Percentiles rank a stretch among this genome's conserved stretches.
phyloP scores from a whole-genome alignment of 2,329 filamentous ascomycete species.

The Fusarium zealandicum region DNA sequence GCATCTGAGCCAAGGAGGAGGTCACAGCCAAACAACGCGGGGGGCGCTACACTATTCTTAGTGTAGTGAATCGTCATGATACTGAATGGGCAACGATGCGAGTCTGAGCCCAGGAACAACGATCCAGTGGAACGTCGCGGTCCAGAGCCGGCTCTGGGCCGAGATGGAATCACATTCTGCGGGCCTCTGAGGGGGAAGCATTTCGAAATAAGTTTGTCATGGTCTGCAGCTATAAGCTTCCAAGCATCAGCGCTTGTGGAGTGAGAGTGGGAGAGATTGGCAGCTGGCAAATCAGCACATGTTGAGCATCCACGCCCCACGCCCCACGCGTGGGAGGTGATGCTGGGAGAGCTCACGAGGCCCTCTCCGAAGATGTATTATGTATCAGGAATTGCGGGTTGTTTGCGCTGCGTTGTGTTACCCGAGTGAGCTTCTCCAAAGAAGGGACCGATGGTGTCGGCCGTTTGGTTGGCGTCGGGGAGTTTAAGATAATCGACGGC shows the following conservation, averaged over 20 bases:
- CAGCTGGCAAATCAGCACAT: conserved; percentile 38
- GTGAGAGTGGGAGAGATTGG: conserved; percentile 40
- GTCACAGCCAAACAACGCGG: conserved; percentile 34
- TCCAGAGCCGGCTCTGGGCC: conserved; percentile 19
- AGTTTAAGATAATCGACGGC: conserved; percentile 21
- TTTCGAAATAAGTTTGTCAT: conserved; percentile 44
- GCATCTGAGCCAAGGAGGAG: conserved; percentile 16
- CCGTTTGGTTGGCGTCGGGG: conserved; percentile 7
- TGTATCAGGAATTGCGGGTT: conserved; percentile 4
- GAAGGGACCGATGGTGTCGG: conserved; percentile 2
- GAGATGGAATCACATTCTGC: conserved; percentile 21
- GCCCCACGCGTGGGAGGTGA: conserved; percentile 41
- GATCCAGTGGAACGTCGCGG: conserved; percentile 27
- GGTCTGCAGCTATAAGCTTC: conserved; percentile 32
- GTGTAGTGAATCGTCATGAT: conserved; percentile 37
- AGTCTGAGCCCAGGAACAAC: conserved; percentile 31
- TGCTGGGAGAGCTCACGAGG: conserved; percentile 37
- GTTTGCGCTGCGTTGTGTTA: background rate
- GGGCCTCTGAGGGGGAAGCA: conserved; percentile 34
- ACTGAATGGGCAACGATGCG: conserved; percentile 22
- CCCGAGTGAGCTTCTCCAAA: background rate
- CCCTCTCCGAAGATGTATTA: conserved; percentile 14
- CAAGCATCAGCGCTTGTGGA: conserved; percentile 41
- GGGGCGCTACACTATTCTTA: conserved; percentile 38
- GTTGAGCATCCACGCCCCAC: conserved; percentile 36